Base-by-base conservation (phyloP, 2,329 filamentous ascomycete genomes). In the Botrytis sinoallii region DNA sequence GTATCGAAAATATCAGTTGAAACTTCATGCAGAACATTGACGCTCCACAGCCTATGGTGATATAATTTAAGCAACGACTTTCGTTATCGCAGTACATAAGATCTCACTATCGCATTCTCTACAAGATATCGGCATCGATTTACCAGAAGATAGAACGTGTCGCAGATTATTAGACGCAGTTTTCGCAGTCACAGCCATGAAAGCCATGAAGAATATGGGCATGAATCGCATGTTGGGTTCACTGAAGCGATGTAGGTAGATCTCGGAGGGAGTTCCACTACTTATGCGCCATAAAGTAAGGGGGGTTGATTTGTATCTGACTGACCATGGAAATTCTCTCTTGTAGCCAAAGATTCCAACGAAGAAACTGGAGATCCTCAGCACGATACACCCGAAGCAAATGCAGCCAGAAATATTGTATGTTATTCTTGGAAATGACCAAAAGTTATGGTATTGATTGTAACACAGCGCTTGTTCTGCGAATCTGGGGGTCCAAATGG, bases 401-500 rank as follows among this genome's bases (percentile, higher is more conserved):
- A 88, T 79, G 91, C 89, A 63, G 83, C 86, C 70, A 87, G 88
- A 78, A 91, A 86, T 80, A 90, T 93, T 83, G 91, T 93, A 88
- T 81, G 88, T 83, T 52, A 25, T 14, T 73, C 64, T 40, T 35
- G 59, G n/a, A 29, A 72, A 64, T 72, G 22, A 40, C 72, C 70
- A 35, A 75, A 73, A 59, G 52, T 69, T 57, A 32, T 29, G 42
- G 55, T 74, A 75, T 81, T 73, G 60, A 73, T 70, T 35, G 42
- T 70, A 46, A 38, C 18, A 52, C 59, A 95, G 93, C 92, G 87
- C 86, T 87, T 89, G 63, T 97, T 97, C 82, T 97, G 93, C 86
- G 92, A 95, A 83, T 91, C 92, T 68, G 90, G 89, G 76, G 86
- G 88, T 70, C 85, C 88, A 73, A 87, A 88, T 80, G 84, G 85